A percentile compares a stretch with the other conserved stretches of the same genome.
These are phyloP conservation scores for Lentinula sp. DNA, from an alignment of 768 basidiomycete genomes.

Conservation along the genomic window DNA sequence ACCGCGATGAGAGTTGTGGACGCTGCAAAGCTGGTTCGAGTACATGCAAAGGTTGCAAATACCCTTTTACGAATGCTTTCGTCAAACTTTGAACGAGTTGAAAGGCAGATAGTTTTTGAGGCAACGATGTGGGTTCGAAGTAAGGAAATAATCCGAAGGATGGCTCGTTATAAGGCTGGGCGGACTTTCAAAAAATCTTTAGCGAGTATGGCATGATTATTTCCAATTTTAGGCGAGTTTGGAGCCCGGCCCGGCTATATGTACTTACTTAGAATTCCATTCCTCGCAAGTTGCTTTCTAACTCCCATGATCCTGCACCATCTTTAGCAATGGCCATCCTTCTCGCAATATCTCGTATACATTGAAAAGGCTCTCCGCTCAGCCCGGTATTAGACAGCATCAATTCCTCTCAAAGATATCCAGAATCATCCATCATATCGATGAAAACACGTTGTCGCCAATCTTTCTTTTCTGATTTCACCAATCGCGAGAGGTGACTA, in stretches of 20 bases:
- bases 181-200: not conserved
- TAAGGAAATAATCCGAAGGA: not conserved
- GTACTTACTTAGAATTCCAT: not conserved
- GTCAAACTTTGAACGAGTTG: not conserved
- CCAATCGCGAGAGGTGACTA: too few species aligned
- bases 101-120: not conserved
- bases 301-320: too few species aligned
- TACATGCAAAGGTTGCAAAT: constrained; percentile 73
- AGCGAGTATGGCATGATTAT: not conserved
- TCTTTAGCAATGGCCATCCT: too few species aligned
- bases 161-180: not conserved
- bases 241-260: not conserved
- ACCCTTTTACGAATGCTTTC: constrained; percentile 5
- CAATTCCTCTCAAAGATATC: too few species aligned
- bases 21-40: constrained; percentile 88
- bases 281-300: too few species aligned
- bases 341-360: too few species aligned
- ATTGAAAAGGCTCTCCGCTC: too few species aligned
- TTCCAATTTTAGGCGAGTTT: not conserved
- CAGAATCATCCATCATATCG: too few species aligned
- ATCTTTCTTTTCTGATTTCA: too few species aligned
- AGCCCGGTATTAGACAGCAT: too few species aligned
- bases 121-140: not conserved
- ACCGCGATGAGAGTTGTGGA: constrained; percentile 88
- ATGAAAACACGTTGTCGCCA: too few species aligned